phyloP scores from a whole-genome alignment of 1,284 basidiomycete species.

The Sanguinoderma infundibulare region DNA sequence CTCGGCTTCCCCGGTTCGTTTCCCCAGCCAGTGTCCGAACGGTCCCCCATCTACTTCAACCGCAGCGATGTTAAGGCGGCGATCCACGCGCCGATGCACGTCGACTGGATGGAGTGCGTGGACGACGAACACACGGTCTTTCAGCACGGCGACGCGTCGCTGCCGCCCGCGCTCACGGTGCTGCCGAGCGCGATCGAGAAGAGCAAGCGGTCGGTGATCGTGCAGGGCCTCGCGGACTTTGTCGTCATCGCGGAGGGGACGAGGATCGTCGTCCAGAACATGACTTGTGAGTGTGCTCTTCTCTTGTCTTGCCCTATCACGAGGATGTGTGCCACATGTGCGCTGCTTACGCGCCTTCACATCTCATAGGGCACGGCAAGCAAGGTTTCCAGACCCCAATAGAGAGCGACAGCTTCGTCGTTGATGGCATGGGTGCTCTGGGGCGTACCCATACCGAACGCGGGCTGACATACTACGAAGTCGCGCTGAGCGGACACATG shows the following conservation, averaged over 20 bases:
- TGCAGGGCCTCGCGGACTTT: conserved; percentile 44
- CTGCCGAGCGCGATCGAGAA: conserved; percentile 46
- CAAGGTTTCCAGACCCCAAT: conserved; percentile 48
- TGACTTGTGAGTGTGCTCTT: conserved; percentile 1
- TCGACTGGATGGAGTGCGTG: conserved; percentile 55
- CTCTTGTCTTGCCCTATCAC: neutral
- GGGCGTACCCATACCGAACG: conserved; percentile 43
- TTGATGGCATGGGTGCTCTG: conserved; percentile 41
- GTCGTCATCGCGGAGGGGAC: conserved; percentile 61
- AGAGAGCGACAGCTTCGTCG: conserved; percentile 38
- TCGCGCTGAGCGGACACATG: too few species aligned
- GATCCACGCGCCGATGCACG: conserved; percentile 55
- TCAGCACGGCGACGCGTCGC: conserved; percentile 37
- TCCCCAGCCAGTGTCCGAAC: too few species aligned
- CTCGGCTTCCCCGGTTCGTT: conserved; percentile 58
- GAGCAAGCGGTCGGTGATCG: conserved; percentile 42
- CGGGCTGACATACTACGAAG: conserved; percentile 39
- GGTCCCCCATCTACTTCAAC: conserved; percentile 49
- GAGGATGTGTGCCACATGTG: too few species aligned
- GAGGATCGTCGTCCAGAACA: conserved; percentile 60
- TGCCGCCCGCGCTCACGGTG: conserved; percentile 43
- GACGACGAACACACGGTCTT: conserved; percentile 31
- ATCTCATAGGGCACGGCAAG: conserved; percentile 44
- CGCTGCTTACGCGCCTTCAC: conserved; percentile 8
- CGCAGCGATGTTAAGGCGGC: conserved; percentile 55